phyloP scores from a whole-genome alignment of 2,329 filamentous ascomycete genomes.

The Pestalotiopsis sp. region DNA sequence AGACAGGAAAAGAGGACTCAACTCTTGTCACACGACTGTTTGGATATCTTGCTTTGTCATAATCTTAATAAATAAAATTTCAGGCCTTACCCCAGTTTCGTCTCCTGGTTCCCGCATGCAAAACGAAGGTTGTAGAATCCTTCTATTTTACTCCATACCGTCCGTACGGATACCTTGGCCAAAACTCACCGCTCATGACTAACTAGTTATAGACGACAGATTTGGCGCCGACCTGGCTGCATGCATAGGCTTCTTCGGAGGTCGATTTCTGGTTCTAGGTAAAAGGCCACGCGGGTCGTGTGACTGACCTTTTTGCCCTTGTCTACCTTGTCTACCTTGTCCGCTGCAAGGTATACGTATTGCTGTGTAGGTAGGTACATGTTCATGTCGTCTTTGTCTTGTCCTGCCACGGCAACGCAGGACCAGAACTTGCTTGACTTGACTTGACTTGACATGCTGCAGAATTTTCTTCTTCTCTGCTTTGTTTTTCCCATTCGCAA shows the following conservation, averaged over 20 bases:
- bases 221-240: not conserved
- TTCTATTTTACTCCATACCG: not conserved
- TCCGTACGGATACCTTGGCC: not conserved
- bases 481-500: not conserved
- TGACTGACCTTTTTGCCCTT: no score
- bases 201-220: not conserved
- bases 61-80: no score
- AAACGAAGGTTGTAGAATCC: not conserved
- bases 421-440: not conserved
- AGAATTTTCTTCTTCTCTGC: not conserved
- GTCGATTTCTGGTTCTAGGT: no score
- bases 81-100: not conserved
- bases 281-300: no score
- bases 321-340: no score
- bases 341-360: no score
- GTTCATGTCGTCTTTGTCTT: not conserved
- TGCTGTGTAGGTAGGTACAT: not conserved
- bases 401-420: not conserved
- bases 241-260: not conserved
- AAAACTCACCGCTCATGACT: slow-evolving; percentile 13
- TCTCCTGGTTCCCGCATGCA: not conserved
- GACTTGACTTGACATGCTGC: not conserved
- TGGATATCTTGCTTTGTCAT: not conserved
- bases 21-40: not conserved
- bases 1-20: no score